These are phyloP conservation scores for Elsinoe batatas DNA, from an alignment of 2,329 filamentous ascomycete species.

Conservation along the genomic window DNA sequence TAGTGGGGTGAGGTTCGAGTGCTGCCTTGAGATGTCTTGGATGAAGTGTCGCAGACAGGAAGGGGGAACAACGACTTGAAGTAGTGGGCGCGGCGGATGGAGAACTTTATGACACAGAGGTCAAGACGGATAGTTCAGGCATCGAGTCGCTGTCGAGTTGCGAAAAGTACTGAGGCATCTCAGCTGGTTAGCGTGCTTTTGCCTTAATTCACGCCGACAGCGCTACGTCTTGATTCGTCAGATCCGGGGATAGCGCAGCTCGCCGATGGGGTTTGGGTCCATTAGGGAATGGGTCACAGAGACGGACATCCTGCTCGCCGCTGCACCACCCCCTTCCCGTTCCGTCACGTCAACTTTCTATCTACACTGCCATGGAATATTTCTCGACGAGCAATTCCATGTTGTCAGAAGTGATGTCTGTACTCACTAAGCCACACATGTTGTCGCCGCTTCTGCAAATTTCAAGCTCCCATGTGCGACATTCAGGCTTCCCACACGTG, in stretches of 20 bases:
- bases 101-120: not conserved
- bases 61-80: not conserved
- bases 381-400: no score
- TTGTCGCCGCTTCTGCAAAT: not conserved
- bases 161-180: slow-evolving; percentile 4
- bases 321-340: no score
- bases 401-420: no score
- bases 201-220: not conserved
- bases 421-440: no score
- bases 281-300: not conserved
- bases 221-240: not conserved
- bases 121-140: not conserved
- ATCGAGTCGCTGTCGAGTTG: not conserved
- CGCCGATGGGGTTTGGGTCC: not conserved
- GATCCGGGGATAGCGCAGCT: not conserved
- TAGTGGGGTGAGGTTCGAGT: not conserved
- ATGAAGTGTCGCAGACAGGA: not conserved
- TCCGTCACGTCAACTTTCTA: no score
- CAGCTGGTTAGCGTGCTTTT: slow-evolving; percentile 3
- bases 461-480: not conserved
- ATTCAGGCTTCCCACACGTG: not conserved
- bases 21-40: not conserved
- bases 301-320: no score
- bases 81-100: not conserved
- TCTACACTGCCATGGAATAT: no score